These are phyloP conservation scores for Musa beccarii DNA, from an alignment of 176 grass and related monocot genomes.

Conservation along the genomic window DNA sequence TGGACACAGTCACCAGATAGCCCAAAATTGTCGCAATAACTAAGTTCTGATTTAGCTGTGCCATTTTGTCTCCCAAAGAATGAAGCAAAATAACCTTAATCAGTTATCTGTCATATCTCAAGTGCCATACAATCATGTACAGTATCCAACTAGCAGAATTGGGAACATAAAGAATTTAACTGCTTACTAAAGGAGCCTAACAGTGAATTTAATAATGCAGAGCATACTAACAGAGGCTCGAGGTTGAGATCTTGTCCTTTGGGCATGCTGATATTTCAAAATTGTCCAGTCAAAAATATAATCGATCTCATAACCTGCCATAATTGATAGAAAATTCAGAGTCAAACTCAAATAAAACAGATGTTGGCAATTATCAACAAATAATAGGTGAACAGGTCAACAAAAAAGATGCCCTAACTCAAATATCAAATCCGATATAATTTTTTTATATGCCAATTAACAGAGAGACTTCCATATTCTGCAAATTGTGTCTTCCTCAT, in stretches of 20 bases:
- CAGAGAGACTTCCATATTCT: background rate
- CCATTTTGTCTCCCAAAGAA: too few species aligned
- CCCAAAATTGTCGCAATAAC: too few species aligned
- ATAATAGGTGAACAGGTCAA: too few species aligned
- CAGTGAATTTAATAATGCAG: background rate
- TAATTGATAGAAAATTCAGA: conserved; percentile 14
- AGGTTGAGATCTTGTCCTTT: conserved; percentile 44
- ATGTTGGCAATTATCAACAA: background rate
- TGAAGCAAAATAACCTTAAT: too few species aligned
- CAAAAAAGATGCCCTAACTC: background rate
- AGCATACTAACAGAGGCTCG: conserved; percentile 34
- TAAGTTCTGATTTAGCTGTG: too few species aligned
- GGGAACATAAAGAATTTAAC: background rate
- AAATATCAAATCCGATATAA: background rate
- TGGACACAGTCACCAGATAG: too few species aligned
- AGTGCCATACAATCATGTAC: too few species aligned
- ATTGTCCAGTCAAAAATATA: conserved; percentile 95
- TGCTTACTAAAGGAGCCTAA: background rate
- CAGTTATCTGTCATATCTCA: too few species aligned
- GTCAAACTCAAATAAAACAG: background rate
- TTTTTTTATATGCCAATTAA: background rate
- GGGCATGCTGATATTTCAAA: conserved; percentile 73
- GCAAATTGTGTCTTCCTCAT: background rate
- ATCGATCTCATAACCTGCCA: conserved; percentile 76
- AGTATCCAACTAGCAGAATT: too few species aligned